These are phyloP conservation scores for Phellopilus nigrolimitatus DNA, from an alignment of 1,284 basidiomycete genomes.

Conservation along the genomic window DNA sequence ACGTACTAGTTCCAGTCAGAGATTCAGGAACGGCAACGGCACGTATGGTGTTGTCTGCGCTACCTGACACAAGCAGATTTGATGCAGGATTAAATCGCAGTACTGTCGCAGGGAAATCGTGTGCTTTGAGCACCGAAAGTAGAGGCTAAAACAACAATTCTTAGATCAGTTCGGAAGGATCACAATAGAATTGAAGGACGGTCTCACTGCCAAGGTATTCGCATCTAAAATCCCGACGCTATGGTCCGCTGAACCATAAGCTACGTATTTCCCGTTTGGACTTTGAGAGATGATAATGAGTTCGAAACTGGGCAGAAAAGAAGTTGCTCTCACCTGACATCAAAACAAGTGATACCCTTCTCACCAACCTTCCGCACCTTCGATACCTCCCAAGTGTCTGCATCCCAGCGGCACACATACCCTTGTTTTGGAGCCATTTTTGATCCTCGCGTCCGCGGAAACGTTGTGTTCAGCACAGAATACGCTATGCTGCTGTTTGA, in stretches of 20 bases:
- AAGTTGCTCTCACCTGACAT: conserved; percentile 60
- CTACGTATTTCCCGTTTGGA: conserved; percentile 75
- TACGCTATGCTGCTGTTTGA: conserved; percentile 51
- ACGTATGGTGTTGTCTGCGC: conserved; percentile 87
- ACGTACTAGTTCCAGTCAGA: conserved; percentile 51
- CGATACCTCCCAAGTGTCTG: conserved; percentile 49
- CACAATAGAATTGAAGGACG: conserved; percentile 19
- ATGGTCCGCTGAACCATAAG: conserved; percentile 86
- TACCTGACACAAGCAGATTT: conserved; percentile 83
- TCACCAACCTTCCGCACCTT: conserved; percentile 64
- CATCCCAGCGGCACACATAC: conserved; percentile 63
- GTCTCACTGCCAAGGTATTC: conserved; percentile 71
- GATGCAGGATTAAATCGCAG: conserved; percentile 84
- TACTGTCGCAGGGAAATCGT: conserved; percentile 92
- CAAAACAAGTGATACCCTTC: conserved; percentile 81
- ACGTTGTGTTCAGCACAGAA: conserved; percentile 70
- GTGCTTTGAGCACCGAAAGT: conserved; percentile 85
- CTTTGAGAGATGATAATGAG: conserved; percentile 36
- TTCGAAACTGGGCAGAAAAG: neutral
- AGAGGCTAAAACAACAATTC: conserved; percentile 57
- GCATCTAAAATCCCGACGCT: conserved; percentile 85
- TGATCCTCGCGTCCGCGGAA: conserved; percentile 43
- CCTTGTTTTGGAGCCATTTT: conserved; percentile 54
- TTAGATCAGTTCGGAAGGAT: neutral
- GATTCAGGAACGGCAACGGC: conserved; percentile 70